phyloP scores from a whole-genome alignment of 805 yeast species.

The Priceomyces carsonii region DNA sequence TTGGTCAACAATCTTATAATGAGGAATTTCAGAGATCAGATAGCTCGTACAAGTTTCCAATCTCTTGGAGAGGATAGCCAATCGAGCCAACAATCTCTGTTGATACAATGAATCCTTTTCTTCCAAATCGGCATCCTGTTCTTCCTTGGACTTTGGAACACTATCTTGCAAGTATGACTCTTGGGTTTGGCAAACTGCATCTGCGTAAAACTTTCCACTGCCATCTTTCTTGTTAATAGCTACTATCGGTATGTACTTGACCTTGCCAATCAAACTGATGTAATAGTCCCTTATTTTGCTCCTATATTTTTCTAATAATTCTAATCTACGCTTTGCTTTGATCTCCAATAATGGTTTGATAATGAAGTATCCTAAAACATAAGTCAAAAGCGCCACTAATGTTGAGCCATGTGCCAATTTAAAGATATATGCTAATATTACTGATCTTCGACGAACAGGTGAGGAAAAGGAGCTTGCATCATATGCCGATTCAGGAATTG shows the following conservation, averaged over 20 bases:
- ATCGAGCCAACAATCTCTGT: constrained; percentile 20
- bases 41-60: constrained; percentile 28
- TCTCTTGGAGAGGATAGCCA: constrained; percentile 19
- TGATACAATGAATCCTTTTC: constrained; percentile 27
- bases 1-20: constrained; percentile 28
- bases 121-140: constrained; percentile 16
- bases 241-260: constrained; percentile 40
- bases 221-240: constrained; percentile 29
- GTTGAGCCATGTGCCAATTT: constrained; percentile 38
- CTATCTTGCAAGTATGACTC: constrained; percentile 19
- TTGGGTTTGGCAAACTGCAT: constrained; percentile 39
- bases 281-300: constrained; percentile 35
- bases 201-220: constrained; percentile 33
- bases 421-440: constrained; percentile 26
- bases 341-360: constrained; percentile 37
- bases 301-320: constrained; percentile 34
- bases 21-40: constrained; percentile 29
- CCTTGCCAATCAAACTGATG: constrained; percentile 31
- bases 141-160: constrained; percentile 10
- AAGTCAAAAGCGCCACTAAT: constrained; percentile 24
- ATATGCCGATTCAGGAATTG: constrained; percentile 43
- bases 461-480: constrained; percentile 27
- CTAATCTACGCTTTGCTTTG: constrained; percentile 29
- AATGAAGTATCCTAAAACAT: constrained; percentile 32
- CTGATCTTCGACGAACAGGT: constrained; percentile 18